Evolutionary conservation across 163 green algal genomes (phyloP), one percentile per base, ranked within the genome.

Genomic region (Chloroidium sp.): DNA sequence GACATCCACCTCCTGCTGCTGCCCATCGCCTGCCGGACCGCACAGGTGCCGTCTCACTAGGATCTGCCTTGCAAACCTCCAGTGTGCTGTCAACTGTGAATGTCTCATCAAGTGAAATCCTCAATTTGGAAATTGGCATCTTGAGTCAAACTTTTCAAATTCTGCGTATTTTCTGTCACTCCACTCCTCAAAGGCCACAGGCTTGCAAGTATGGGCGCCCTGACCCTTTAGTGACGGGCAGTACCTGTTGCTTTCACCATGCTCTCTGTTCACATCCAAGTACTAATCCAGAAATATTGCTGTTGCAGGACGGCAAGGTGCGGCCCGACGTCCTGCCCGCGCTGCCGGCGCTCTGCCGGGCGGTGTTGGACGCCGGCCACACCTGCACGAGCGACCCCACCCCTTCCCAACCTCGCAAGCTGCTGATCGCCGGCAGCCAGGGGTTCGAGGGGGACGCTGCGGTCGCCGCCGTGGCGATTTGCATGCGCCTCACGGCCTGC

Each of bases 371-470:
- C 6, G 69, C 69, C 6, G 13, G 76, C 64, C 6, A 72, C 6
- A 10, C 36, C 36, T 36, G 36, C 36, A 36, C 36, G 36, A 36
- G 36, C 36, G 36, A 36, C 36, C 36, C 36, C 36, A 36, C 36
- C 36, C 36, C 36, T 36, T 36, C 36, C 36, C 36, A 36, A 36
- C 36, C 36, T 36, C 36, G 80, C 75, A 77, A 60, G n/a, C 68
- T 85, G 59, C 67, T 85, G 57, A 59, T 85, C 61, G 82, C 82
- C 3, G 67, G 74, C 13, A 62, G 68, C 10, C 69, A 64, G n/a
- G 78, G 78, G 2, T 78, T 77, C 59, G 82, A 83, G 69, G 78
- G 78, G 0, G 82, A 85, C 36, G 82, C 82, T 64, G 82, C 78
- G 2, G 75, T 83, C 67, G 74, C 72, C n/a, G 75, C 75, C 36